These are phyloP conservation scores for Juglanconis oblonga DNA, from an alignment of 2,329 filamentous ascomycete genomes.

Conservation along the genomic window DNA sequence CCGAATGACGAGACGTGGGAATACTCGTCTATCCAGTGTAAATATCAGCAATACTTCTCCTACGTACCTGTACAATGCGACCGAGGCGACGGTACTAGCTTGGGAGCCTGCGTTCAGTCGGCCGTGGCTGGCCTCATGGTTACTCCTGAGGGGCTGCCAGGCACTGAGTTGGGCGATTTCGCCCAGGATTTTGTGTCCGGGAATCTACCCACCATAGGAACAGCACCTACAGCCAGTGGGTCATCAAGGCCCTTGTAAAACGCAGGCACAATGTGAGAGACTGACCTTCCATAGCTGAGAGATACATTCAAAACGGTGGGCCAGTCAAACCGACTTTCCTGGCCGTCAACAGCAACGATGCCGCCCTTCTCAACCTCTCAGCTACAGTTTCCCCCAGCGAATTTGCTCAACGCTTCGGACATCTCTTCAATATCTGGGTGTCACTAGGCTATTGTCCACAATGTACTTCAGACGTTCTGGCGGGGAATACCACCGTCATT, in stretches of 20 bases:
- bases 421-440: conserved; percentile 20
- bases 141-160: background rate
- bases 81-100: background rate
- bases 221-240: conserved; percentile 5
- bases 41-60: conserved; percentile 14
- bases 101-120: background rate
- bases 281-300: conserved; percentile 5
- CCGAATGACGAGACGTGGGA: background rate
- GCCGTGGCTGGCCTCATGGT: background rate
- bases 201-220: background rate
- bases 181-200: conserved; percentile 2
- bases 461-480: background rate
- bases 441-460: conserved; percentile 18
- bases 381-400: background rate
- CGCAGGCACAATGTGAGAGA: background rate
- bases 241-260: background rate
- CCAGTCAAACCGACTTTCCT: background rate
- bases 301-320: conserved; percentile 4
- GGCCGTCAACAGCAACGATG: too few species aligned
- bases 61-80: conserved; percentile 8
- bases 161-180: conserved; percentile 10
- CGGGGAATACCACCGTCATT: background rate
- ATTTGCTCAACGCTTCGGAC: conserved; percentile 14
- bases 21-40: conserved; percentile 20
- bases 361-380: conserved; percentile 1